Conservation (phyloP, 2,329 filamentous ascomycete species). For the Penicillium sp. region DNA sequence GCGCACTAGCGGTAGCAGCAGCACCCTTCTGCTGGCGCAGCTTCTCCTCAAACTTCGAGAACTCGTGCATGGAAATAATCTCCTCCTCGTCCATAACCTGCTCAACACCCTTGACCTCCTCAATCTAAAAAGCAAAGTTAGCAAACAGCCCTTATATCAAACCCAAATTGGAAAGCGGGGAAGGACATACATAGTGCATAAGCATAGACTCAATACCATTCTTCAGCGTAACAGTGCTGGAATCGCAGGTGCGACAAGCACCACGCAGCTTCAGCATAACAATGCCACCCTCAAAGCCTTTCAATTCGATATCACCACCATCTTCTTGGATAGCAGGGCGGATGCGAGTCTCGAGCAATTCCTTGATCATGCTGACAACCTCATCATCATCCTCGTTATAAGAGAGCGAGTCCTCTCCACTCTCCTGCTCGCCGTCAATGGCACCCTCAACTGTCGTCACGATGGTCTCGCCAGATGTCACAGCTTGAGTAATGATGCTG, state of each 20-base stretch:
- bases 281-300: constrained; percentile 80
- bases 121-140: constrained; percentile 61
- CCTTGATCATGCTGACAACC: constrained; percentile 97
- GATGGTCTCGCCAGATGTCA: constrained; percentile 78
- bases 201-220: constrained; percentile 98
- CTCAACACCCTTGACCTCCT: constrained; percentile 89
- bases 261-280: constrained; percentile 86
- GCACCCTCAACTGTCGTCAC: constrained; percentile 68
- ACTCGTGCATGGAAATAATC: constrained; percentile 80
- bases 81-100: constrained; percentile 92
- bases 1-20: constrained; percentile 52
- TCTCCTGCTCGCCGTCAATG: constrained; percentile 49
- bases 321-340: constrained; percentile 96
- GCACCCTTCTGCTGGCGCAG: constrained; percentile 58
- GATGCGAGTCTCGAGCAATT: constrained; percentile 91
- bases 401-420: constrained; percentile 66
- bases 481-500: constrained; percentile 86
- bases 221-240: constrained; percentile 92
- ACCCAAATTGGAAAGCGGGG: constrained; percentile 1
- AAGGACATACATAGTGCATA: constrained; percentile 79
- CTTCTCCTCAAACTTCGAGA: constrained; percentile 93
- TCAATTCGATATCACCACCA: constrained; percentile 93
- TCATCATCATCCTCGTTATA: constrained; percentile 92
- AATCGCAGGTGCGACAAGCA: constrained; percentile 93
- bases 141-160: neutral